These are phyloP conservation scores for Pythium phragmiticola DNA, from an alignment of 352 stramenopile genomes.

Conservation along the genomic window DNA sequence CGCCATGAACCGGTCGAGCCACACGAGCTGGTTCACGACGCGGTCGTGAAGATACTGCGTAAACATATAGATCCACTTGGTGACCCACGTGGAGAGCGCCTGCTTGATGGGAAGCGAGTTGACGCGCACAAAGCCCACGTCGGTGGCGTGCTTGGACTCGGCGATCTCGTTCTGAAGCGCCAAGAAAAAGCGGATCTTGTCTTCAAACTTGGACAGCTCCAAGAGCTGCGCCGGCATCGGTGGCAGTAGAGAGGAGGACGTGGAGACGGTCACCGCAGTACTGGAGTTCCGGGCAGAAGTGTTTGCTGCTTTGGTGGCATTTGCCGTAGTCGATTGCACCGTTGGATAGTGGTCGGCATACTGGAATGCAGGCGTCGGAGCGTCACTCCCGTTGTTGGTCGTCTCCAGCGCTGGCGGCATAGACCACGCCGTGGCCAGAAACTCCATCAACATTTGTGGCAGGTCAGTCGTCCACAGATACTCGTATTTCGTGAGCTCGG, in stretches of 20 bases:
- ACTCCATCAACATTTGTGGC: slow-evolving; percentile 84
- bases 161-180: slow-evolving; percentile 88
- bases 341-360: slow-evolving; percentile 27
- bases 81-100: slow-evolving; percentile 92
- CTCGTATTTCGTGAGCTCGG: slow-evolving; percentile 87
- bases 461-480: slow-evolving; percentile 93
- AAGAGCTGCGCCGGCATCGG: slow-evolving; percentile 74
- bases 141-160: slow-evolving; percentile 78
- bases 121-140: slow-evolving; percentile 91
- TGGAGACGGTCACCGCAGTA: background rate
- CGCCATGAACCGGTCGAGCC: slow-evolving; percentile 88
- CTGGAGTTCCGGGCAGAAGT: background rate
- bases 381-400: background rate
- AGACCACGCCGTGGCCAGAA: slow-evolving; percentile 67
- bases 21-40: slow-evolving; percentile 78
- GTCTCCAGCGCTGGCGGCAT: slow-evolving; percentile 15
- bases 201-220: slow-evolving; percentile 84
- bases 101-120: slow-evolving; percentile 95
- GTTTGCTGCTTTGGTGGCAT: slow-evolving; percentile 4
- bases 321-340: background rate
- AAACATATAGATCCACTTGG: slow-evolving; percentile 95
- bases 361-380: slow-evolving; percentile 18
- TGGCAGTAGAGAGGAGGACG: slow-evolving; percentile 24
- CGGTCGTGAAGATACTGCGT: slow-evolving; percentile 92
- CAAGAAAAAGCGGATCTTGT: slow-evolving; percentile 89